These are phyloP conservation scores for Phytophthora pini DNA, from an alignment of 352 stramenopile species.

Conservation along the genomic window DNA sequence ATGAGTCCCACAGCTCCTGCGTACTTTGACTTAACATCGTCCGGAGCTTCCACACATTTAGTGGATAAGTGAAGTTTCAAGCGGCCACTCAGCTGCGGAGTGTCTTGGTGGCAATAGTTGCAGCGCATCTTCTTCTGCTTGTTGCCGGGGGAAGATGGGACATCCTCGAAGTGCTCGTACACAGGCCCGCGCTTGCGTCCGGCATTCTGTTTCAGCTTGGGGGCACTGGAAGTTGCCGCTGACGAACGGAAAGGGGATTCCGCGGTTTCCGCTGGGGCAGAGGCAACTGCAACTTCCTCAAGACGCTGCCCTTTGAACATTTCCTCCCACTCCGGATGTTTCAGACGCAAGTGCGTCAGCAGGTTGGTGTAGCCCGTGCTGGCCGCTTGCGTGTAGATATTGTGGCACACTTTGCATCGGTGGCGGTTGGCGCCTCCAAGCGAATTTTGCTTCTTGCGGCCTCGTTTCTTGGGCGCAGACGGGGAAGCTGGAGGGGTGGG, in stretches of 20 bases:
- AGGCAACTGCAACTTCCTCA: background rate
- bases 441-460: conserved; percentile 26
- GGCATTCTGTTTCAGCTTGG: conserved; percentile 11
- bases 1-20: background rate
- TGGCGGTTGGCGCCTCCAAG: conserved; percentile 37
- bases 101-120: conserved; percentile 34
- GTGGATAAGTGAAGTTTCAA: conserved; percentile 37
- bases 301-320: conserved; percentile 26
- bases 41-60: conserved; percentile 27
- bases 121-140: conserved; percentile 43
- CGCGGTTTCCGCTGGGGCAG: background rate
- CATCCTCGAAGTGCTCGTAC: conserved; percentile 44
- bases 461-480: conserved; percentile 20
- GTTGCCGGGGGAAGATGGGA: conserved; percentile 7
- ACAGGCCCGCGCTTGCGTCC: conserved; percentile 46
- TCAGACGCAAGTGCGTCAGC: conserved; percentile 47
- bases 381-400: conserved; percentile 39
- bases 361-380: conserved; percentile 51
- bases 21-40: conserved; percentile 28
- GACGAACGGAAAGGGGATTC: background rate
- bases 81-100: conserved; percentile 37
- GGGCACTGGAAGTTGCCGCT: conserved; percentile 20
- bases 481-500: background rate
- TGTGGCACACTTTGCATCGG: conserved; percentile 40
- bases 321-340: conserved; percentile 40